Conservation (phyloP, 2,329 filamentous ascomycete species). For the Diaporthe aspalathi region DNA sequence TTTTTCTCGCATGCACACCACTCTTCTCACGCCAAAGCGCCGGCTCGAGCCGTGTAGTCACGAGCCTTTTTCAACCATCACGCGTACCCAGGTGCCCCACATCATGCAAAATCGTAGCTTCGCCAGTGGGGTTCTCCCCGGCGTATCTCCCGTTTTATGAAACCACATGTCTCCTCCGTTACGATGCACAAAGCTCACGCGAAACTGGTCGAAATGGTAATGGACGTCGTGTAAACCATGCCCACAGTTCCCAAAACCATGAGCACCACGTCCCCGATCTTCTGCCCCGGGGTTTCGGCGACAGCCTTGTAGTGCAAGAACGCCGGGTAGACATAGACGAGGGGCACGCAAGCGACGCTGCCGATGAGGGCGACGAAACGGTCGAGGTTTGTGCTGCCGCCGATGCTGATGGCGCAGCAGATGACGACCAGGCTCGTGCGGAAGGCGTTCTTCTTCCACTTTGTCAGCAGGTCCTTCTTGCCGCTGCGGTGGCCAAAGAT, state of each 20-base stretch:
- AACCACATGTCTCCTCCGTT: too few species aligned
- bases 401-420: slow-evolving; percentile 70
- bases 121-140: not conserved
- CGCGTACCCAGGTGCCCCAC: not conserved
- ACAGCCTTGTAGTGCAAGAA: slow-evolving; percentile 76
- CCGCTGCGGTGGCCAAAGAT: slow-evolving; percentile 76
- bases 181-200: slow-evolving; percentile 36
- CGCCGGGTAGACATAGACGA: slow-evolving; percentile 83
- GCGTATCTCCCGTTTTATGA: not conserved
- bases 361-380: slow-evolving; percentile 81
- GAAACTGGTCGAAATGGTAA: slow-evolving; percentile 65
- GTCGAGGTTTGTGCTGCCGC: slow-evolving; percentile 76
- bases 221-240: slow-evolving; percentile 77
- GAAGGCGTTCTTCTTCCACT: slow-evolving; percentile 82
- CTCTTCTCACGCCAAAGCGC: slow-evolving; percentile 6
- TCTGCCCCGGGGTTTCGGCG: slow-evolving; percentile 66
- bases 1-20: slow-evolving; percentile 1
- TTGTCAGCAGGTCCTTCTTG: slow-evolving; percentile 72
- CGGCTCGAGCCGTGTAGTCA: slow-evolving; percentile 4
- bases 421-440: slow-evolving; percentile 66
- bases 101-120: not conserved
- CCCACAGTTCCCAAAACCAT: slow-evolving; percentile 72
- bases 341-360: slow-evolving; percentile 77
- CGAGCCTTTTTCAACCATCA: not conserved
- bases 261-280: slow-evolving; percentile 69